Conservation (phyloP, 1,139 yeast species). For the Geotrichum armillariae region DNA sequence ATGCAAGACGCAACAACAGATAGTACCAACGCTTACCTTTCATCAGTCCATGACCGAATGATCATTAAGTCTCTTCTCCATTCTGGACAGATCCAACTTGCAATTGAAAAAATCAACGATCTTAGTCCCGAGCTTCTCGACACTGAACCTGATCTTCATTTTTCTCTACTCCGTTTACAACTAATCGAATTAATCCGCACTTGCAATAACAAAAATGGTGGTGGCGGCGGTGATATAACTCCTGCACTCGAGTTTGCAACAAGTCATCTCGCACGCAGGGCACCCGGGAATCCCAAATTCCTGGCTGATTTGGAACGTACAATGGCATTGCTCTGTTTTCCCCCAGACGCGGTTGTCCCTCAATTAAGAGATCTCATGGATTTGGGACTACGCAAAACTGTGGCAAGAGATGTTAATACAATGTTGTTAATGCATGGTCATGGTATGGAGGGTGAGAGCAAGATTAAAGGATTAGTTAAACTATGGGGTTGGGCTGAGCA, state of each 20-base stretch:
- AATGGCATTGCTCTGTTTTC: conserved; percentile 45
- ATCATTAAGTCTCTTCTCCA: conserved; percentile 38
- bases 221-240: conserved; percentile 27
- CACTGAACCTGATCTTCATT: conserved; percentile 38
- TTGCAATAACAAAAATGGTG: conserved; percentile 19
- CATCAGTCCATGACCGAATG: conserved; percentile 35
- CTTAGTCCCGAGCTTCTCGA: conserved; percentile 42
- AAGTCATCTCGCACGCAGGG: conserved; percentile 40
- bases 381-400: conserved; percentile 36
- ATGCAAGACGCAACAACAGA: background rate
- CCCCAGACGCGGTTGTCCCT: conserved; percentile 37
- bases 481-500: conserved; percentile 41
- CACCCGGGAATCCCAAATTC: conserved; percentile 36
- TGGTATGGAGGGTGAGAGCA: conserved; percentile 38
- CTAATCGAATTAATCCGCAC: conserved; percentile 43
- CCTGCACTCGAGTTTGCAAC: conserved; percentile 43
- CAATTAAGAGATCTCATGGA: conserved; percentile 38
- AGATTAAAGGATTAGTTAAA: conserved; percentile 37
- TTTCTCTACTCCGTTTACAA: conserved; percentile 41
- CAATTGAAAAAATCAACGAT: conserved; percentile 43
- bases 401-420: conserved; percentile 42
- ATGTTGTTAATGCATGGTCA: conserved; percentile 39
- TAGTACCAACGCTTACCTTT: background rate
- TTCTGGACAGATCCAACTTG: conserved; percentile 39
- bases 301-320: conserved; percentile 41